Conservation (phyloP, 106 monocot species). For the Dendrobium chrysotoxum region DNA sequence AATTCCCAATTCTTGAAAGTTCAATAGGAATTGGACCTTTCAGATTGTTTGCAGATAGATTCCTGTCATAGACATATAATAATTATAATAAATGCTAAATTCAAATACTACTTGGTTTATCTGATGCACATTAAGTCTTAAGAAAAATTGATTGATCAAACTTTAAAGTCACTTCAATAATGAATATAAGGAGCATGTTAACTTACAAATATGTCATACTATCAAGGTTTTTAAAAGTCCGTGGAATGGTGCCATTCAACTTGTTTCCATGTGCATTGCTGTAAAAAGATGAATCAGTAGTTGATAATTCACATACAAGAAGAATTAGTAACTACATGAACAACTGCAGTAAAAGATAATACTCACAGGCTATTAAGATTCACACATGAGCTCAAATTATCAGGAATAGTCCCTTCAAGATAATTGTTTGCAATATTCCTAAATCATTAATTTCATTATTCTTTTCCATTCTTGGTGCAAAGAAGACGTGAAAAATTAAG, state of each 20-base stretch:
- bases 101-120: background rate
- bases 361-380: constrained; percentile 90
- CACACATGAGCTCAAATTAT: constrained; percentile 78
- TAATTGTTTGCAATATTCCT: constrained; percentile 95
- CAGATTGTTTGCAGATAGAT: constrained; percentile 78
- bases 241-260: constrained; percentile 61
- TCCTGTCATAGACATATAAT: constrained; percentile 32
- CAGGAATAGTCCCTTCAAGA: constrained; percentile 82
- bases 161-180: background rate
- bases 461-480: background rate
- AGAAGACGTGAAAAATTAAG: background rate
- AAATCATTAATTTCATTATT: constrained; percentile 6
- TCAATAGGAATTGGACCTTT: constrained; percentile 78
- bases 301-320: background rate
- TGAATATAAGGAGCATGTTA: background rate
- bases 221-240: constrained; percentile 45
- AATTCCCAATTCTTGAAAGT: constrained; percentile 70
- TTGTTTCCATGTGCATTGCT: constrained; percentile 59
- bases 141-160: background rate
- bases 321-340: background rate
- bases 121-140: background rate
- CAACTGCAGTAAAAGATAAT: background rate
- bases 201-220: constrained; percentile 94
- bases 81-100: background rate
- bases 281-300: constrained; percentile 4